A percentile compares a stretch with the other conserved stretches of the same genome.
Conservation (phyloP, 495 filamentous ascomycete species). For the Hypomontagnella submonticulosa region DNA sequence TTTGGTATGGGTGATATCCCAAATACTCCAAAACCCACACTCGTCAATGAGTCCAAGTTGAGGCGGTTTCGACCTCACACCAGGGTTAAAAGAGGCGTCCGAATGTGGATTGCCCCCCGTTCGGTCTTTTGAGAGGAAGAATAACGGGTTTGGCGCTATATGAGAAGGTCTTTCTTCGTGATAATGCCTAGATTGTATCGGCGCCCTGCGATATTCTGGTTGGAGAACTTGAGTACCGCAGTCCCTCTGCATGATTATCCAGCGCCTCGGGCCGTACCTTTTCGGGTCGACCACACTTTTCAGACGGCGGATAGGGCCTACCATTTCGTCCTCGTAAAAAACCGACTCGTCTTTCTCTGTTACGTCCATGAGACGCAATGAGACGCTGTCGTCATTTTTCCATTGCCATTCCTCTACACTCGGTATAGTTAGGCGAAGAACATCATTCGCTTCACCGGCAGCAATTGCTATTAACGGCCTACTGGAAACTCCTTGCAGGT, state of each 20-base stretch:
- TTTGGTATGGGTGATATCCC: slow-evolving; percentile 64
- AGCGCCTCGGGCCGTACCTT: slow-evolving; percentile 59
- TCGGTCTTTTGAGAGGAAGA: slow-evolving; percentile 61
- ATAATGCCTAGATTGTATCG: slow-evolving; percentile 27
- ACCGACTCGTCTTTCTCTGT: slow-evolving; percentile 51
- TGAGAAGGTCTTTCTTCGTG: slow-evolving; percentile 53
- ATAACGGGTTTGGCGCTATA: slow-evolving; percentile 70
- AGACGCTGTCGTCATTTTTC: slow-evolving; percentile 52
- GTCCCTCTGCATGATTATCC: slow-evolving; percentile 71
- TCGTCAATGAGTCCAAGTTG: slow-evolving; percentile 81
- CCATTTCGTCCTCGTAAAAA: slow-evolving; percentile 66
- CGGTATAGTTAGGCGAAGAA: slow-evolving; percentile 61
- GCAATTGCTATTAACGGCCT: slow-evolving; percentile 59
- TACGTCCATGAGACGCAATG: slow-evolving; percentile 51
- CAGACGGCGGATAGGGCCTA: slow-evolving; percentile 70
- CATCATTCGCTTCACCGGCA: slow-evolving; percentile 61
- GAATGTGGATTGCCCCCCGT: slow-evolving; percentile 71
- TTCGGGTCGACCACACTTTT: slow-evolving; percentile 67
- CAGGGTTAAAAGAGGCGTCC: slow-evolving; percentile 84
- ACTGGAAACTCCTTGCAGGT: slow-evolving; percentile 27
- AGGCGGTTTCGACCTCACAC: slow-evolving; percentile 61
- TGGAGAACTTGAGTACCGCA: slow-evolving; percentile 67
- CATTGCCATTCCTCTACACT: slow-evolving; percentile 58
- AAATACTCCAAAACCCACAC: slow-evolving; percentile 78
- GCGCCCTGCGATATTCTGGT: slow-evolving; percentile 57